Conservation (phyloP, 108 stramenopile genomes). For the Poteriospumella lacustris region DNA sequence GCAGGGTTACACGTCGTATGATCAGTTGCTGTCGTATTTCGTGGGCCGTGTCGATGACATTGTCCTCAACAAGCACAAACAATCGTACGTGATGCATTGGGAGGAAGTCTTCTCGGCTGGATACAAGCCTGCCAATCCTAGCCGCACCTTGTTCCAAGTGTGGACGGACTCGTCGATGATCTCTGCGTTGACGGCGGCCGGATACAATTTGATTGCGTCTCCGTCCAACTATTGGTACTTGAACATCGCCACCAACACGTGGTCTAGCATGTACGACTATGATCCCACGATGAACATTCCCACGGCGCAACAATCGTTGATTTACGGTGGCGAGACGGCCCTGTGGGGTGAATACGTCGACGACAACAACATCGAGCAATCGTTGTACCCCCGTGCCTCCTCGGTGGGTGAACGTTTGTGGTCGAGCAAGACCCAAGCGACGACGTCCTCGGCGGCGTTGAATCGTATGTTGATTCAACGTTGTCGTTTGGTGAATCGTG, state of each 20-base stretch:
- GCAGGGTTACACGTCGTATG: constrained; percentile 17
- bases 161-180: constrained; percentile 2
- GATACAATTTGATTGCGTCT: constrained; percentile 13
- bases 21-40: constrained; percentile 14
- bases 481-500: constrained; percentile 14
- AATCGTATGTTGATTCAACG: not conserved
- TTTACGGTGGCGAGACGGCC: constrained; percentile 1
- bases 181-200: not conserved
- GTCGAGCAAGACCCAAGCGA: not conserved
- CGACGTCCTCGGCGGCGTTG: not conserved
- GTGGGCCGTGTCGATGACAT: not conserved
- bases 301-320: not conserved
- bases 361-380: constrained; percentile 13
- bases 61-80: not conserved
- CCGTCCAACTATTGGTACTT: constrained; percentile 26
- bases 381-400: constrained; percentile 13
- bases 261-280: constrained; percentile 17
- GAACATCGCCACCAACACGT: constrained; percentile 11
- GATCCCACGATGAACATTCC: not conserved
- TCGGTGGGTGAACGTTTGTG: constrained; percentile 15
- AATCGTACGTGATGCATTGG: constrained; percentile 10
- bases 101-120: constrained; percentile 21
- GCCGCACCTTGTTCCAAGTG: not conserved
- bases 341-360: constrained; percentile 25
- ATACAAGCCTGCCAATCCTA: not conserved